Evolutionary conservation across 2,329 filamentous ascomycete genomes (phyloP).

Genomic region (Xylaria sp.): DNA sequence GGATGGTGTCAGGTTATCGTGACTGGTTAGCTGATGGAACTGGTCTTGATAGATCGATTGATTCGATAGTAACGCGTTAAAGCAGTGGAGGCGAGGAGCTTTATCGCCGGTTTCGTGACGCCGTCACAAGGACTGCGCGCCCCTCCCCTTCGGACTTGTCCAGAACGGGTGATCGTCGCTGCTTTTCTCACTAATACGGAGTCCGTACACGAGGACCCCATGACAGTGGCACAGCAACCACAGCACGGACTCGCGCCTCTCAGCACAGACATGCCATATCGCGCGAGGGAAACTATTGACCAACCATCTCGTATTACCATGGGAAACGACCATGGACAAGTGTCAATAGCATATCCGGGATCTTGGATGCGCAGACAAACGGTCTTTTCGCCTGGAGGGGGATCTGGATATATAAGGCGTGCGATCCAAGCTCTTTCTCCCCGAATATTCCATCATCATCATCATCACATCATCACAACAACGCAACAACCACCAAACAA

Average conservation of each 20-base stretch:
- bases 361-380: too few species aligned
- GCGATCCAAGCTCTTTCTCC: neutral
- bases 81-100: too few species aligned
- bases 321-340: too few species aligned
- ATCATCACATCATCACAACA: neutral
- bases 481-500: neutral
- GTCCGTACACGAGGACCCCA: neutral
- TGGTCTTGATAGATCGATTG: neutral
- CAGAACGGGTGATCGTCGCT: neutral
- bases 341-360: too few species aligned
- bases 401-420: too few species aligned
- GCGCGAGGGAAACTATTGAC: neutral
- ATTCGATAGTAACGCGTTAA: too few species aligned
- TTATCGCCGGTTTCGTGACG: too few species aligned
- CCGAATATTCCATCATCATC: neutral
- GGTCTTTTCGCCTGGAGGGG: too few species aligned
- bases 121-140: neutral
- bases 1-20: neutral
- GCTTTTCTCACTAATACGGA: too few species aligned
- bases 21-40: neutral
- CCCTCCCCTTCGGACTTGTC: neutral
- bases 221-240: neutral
- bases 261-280: too few species aligned
- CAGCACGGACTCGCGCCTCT: too few species aligned
- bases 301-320: neutral